Conservation (phyloP, 140 eudicot species). For the Stevia rebaudiana region DNA sequence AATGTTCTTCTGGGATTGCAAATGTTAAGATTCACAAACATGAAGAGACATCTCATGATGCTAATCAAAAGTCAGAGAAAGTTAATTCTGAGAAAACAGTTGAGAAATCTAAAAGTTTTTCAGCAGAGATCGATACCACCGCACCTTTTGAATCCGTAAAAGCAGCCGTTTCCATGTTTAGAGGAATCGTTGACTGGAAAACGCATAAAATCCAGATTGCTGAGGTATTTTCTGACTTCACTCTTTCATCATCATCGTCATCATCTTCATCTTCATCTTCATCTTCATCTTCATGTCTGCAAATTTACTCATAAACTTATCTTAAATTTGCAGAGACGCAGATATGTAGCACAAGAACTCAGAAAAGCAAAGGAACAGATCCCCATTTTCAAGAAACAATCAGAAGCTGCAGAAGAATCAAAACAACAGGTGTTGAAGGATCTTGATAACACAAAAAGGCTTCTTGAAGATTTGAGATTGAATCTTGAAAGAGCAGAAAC, state of each 20-base stretch:
- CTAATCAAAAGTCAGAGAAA: slow-evolving; percentile 2
- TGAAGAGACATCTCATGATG: slow-evolving; percentile 1
- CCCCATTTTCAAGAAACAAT: slow-evolving; percentile 50
- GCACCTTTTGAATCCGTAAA: slow-evolving; percentile 81
- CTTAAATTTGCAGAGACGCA: slow-evolving; percentile 48
- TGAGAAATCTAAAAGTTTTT: slow-evolving; percentile 15
- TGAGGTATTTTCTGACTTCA: slow-evolving; percentile 42
- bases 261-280: background rate
- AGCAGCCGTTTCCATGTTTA: slow-evolving; percentile 83
- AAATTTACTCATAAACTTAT: slow-evolving; percentile 3
- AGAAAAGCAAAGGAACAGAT: slow-evolving; percentile 61
- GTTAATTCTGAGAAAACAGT: slow-evolving; percentile 10
- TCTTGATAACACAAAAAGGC: slow-evolving; percentile 55
- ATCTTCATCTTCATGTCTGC: background rate
- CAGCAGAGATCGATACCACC: slow-evolving; percentile 52
- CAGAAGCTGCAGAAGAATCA: slow-evolving; percentile 58
- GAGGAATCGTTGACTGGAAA: slow-evolving; percentile 85
- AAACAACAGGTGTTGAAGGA: slow-evolving; percentile 51
- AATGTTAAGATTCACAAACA: slow-evolving; percentile 1
- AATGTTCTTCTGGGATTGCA: slow-evolving; percentile 16
- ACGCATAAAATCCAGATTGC: slow-evolving; percentile 58
- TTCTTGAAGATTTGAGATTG: slow-evolving; percentile 58
- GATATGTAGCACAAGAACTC: slow-evolving; percentile 57
- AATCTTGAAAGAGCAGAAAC: slow-evolving; percentile 71
- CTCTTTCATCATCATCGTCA: background rate